Evolutionary conservation across 768 basidiomycete genomes (phyloP), one percentile per base, ranked within the genome.

Genomic region (Hydnomerulius pinastri): DNA sequence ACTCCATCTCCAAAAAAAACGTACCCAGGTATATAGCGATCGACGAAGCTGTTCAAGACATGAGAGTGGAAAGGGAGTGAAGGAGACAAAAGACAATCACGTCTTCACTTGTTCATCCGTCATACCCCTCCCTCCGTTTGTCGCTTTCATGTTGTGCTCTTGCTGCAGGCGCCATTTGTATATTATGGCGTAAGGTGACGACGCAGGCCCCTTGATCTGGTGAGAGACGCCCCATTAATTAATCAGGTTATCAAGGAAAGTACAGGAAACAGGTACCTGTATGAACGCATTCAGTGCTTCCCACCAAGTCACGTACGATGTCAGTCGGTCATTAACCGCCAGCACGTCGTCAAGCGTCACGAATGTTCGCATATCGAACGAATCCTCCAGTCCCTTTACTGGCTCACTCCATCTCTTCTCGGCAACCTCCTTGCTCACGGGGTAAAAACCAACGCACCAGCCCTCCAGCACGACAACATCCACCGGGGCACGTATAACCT

Each of bases 381-480:
- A 61, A 23, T 58, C 63, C 8, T 64, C 64, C 33, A 68, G 48
- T 17, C 53, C 68, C 0, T 35, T 18, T 4, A 62, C 61, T 11
- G 65, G 57, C 18, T 55, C 44, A 10, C 72, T 65, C 80, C 86
- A 92, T 25, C 77, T 72, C 32, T 62, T 63, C 37, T 81, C 74
- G 28, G 92, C 65, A 52, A 81, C 79, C 9, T 73, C 67, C 15
- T 56, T 39, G 0, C 73, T 59, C 6, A 91, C 74, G 1, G 92
- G 85, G 43, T 77, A 76, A 64, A 97, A 98, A 0, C 96, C 95
- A 20, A 90, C 82, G 68, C 87, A 93, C 97, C 97, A 99, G 9
- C 97, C 97, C 72, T 99, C 97, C 42, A 99, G 72, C 42, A 99
- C 78, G 43, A 98, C 86, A 12, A 98, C 73, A 62, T 99, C 92